A percentile compares a stretch with the other conserved stretches of the same genome.
Conservation (phyloP, 2,329 filamentous ascomycete species). For the Pseudogymnoascus sp. region DNA sequence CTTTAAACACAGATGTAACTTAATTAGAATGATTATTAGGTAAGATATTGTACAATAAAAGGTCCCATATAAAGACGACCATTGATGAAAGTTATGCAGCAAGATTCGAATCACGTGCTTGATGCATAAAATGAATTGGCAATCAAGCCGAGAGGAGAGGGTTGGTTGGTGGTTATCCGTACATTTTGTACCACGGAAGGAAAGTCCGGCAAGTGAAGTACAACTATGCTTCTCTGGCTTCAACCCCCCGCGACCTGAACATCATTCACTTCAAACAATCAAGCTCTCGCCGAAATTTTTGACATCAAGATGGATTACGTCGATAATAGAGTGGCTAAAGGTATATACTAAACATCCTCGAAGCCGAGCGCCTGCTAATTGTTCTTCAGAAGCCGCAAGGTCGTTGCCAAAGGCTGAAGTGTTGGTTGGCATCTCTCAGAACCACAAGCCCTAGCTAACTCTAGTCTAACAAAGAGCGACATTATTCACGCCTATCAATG, state of each 20-base stretch:
- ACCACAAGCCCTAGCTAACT: neutral
- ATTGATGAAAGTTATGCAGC: neutral
- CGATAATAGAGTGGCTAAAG: conserved; percentile 28
- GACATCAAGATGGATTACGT: conserved; percentile 26
- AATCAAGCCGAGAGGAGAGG: neutral
- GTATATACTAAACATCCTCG: conserved; percentile 12
- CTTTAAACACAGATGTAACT: neutral
- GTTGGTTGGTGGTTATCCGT: neutral
- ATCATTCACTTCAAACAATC: neutral
- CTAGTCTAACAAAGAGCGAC: conserved; percentile 18
- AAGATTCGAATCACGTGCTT: neutral
- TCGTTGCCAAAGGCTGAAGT: conserved; percentile 23
- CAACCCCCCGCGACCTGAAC: neutral
- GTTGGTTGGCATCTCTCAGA: conserved; percentile 17
- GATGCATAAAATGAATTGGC: neutral
- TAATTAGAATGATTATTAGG: neutral
- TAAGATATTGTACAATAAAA: neutral
- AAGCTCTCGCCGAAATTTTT: neutral
- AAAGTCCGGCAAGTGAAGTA: neutral
- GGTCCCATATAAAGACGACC: neutral
- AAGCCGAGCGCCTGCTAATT: conserved; percentile 3
- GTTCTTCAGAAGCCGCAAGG: conserved; percentile 22
- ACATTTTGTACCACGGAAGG: neutral
- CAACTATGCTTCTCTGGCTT: neutral
- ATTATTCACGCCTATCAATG: conserved; percentile 53